Evolutionary conservation across 352 stramenopile species (phyloP), one percentile per base, ranked within the genome.

Genomic region (Thraustochytrium striatum): DNA sequence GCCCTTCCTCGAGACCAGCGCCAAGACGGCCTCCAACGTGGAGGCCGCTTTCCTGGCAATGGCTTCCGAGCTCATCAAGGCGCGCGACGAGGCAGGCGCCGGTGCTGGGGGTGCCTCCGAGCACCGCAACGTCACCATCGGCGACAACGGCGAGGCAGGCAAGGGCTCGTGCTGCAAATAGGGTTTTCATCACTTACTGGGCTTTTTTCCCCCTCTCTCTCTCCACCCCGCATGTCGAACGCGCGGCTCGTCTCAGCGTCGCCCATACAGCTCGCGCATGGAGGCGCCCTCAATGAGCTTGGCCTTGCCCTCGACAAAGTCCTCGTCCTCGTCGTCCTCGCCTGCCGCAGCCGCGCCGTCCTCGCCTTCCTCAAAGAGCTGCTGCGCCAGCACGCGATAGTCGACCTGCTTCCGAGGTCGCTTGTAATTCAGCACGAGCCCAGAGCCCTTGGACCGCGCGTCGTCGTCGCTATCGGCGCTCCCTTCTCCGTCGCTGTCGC

Each of bases 11-110:
- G 96, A 99, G 88, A 99, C 96, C 32, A 98, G 91, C 53, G 97
- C 97, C 30, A 99, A 99, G 89, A 98, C 96, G 78, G 91, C 92
- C 19, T 92, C 93, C 69, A 99, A 99, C 85, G 96, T 99, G 70
- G 95, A 99, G 84, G 92, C 98, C 79, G 94, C 95, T 21, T 99
- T 99, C 86, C 90, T 98, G 81, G 98, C 93, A 36, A 99, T 99
- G 95, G 95, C 95, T 1, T 95, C 91, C 28, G 93, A 99, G 85
- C 97, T 99, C 86, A 99, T 94, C 85, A 85, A 89, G 38, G 94
- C 91, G 80, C 91, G 90, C 25, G 65, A 75, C 41, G 65, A 75
- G 52, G 65, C 65, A 11, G 65, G 65, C 44, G 65, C 65, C 39
- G 65, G 65, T n/a, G 43, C 65, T 30, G 65, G 65, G 19, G 65